Base-by-base conservation (phyloP, 169 alveolate genomes). In the Sarcocystis neurona region DNA sequence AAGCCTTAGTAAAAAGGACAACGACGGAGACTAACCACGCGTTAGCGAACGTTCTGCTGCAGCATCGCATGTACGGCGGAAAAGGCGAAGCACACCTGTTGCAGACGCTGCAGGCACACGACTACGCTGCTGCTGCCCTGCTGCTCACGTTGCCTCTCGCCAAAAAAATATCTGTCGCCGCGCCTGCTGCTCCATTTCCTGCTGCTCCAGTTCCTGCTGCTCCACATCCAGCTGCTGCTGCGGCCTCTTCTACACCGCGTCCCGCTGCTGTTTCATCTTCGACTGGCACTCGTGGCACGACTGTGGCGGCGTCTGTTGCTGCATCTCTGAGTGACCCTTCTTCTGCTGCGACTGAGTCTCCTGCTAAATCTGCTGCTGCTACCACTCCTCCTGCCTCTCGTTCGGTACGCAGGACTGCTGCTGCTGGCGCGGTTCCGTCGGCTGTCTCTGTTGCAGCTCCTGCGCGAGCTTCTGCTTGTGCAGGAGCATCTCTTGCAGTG, bases 101-200 rank as follows among this genome's bases (percentile, higher is more conserved):
- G 10, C 46, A 15, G 43, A 8, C 32, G 10, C 43, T 63, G 10
- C 20, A 63, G 75, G 32, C 27, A 43, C 27, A 43, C 39, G 75
- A 63, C 75, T 63, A 30, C 43, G 34, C 75, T 4, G 75, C 20
- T 1, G 75, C 75, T 1, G 75, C 75, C 46, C 2, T 63, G 34
- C 75, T 63, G 27, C 43, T 63, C 37, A 63, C 75, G 75, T 1
- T 10, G 75, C 75, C 75, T 1, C 41, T 63, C 75, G 75, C 75
- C 8, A 5, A 10, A 15, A 1, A 37, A 20, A 43, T 20, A 10
- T 1, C 43, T 18, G 10, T 63, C 43, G 27, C 75, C 37, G 43
- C 75, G 10, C 12, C 43, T n/a, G 70, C 18, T 18, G 37, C 75
- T 63, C n/a, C 75, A 3, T 4, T 63, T n/a, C 43, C 32, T 20